These are phyloP conservation scores for Tolypocladium endophyticum DNA, from an alignment of 2,329 filamentous ascomycete species.

Conservation along the genomic window DNA sequence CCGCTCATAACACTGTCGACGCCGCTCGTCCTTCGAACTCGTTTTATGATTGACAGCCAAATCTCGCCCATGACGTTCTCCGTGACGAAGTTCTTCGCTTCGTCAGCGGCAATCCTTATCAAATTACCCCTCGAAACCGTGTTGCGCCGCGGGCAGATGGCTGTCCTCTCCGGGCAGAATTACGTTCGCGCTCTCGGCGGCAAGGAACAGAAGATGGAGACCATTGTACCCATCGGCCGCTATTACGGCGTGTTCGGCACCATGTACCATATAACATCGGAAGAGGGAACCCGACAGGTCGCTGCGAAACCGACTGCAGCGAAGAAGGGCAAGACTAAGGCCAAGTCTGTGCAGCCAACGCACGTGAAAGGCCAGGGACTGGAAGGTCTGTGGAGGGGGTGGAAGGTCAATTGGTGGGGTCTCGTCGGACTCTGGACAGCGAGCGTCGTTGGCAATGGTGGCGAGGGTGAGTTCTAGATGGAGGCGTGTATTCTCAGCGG, in stretches of 20 bases:
- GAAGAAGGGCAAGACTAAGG: conserved; percentile 21
- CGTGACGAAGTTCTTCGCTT: conserved; percentile 70
- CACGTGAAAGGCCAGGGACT: conserved; percentile 55
- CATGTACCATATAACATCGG: conserved; percentile 74
- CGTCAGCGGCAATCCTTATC: conserved; percentile 69
- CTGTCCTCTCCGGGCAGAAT: conserved; percentile 48
- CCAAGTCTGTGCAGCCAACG: conserved; percentile 16
- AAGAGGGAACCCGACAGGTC: conserved; percentile 60
- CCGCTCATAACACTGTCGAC: conserved; percentile 73
- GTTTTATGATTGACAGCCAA: conserved; percentile 72
- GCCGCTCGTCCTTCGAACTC: conserved; percentile 76
- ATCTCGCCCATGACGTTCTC: conserved; percentile 74
- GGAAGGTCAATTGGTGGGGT: conserved; percentile 71
- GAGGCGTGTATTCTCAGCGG: conserved; percentile 7
- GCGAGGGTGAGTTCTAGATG: conserved; percentile 47
- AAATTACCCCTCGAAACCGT: conserved; percentile 90
- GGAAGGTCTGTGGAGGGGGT: conserved; percentile 60
- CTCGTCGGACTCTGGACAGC: conserved; percentile 65
- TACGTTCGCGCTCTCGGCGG: conserved; percentile 39
- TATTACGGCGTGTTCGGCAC: conserved; percentile 87
- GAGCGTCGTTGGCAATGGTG: conserved; percentile 49
- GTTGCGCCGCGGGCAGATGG: conserved; percentile 76
- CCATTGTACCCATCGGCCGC: conserved; percentile 67
- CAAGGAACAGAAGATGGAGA: conserved; percentile 42
- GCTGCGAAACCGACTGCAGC: conserved; percentile 19